These are phyloP conservation scores for Exophiala aquamarina DNA, from an alignment of 2,329 filamentous ascomycete genomes.

Conservation along the genomic window DNA sequence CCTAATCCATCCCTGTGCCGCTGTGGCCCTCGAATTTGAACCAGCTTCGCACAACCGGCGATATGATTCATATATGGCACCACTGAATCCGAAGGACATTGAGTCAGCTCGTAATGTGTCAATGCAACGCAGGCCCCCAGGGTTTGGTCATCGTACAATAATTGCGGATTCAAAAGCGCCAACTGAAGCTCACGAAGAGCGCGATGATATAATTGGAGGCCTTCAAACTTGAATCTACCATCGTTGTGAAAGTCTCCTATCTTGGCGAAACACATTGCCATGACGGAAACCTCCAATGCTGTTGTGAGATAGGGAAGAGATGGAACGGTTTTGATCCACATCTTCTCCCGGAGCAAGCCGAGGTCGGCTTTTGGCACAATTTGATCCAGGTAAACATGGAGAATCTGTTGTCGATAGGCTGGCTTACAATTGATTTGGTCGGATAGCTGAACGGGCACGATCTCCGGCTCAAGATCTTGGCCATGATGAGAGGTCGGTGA, in stretches of 20 bases:
- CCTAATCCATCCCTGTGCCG: constrained; percentile 34
- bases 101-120: constrained; percentile 35
- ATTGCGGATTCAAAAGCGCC: constrained; percentile 33
- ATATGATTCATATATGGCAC: constrained; percentile 35
- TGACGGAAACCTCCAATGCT: constrained; percentile 32
- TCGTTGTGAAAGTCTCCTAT: constrained; percentile 30
- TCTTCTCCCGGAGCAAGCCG: constrained; percentile 7
- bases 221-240: constrained; percentile 24
- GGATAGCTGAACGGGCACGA: not conserved
- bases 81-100: constrained; percentile 35
- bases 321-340: constrained; percentile 34
- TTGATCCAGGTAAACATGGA: constrained; percentile 30
- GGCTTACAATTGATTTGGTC: constrained; percentile 13
- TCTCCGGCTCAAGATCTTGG: not conserved
- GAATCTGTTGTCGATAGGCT: constrained; percentile 31
- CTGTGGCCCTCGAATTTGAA: constrained; percentile 35
- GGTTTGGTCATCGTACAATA: constrained; percentile 37
- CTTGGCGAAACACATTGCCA: constrained; percentile 32
- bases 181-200: constrained; percentile 36
- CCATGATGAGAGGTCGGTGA: not conserved
- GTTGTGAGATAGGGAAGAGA: constrained; percentile 26
- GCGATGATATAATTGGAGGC: constrained; percentile 35
- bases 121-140: constrained; percentile 38
- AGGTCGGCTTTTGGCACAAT: constrained; percentile 22
- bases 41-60: constrained; percentile 33